A percentile compares a stretch with the other conserved stretches of the same genome.
Evolutionary conservation across 306 rosid species (phyloP).

Genomic region (Rosa chinensis): DNA sequence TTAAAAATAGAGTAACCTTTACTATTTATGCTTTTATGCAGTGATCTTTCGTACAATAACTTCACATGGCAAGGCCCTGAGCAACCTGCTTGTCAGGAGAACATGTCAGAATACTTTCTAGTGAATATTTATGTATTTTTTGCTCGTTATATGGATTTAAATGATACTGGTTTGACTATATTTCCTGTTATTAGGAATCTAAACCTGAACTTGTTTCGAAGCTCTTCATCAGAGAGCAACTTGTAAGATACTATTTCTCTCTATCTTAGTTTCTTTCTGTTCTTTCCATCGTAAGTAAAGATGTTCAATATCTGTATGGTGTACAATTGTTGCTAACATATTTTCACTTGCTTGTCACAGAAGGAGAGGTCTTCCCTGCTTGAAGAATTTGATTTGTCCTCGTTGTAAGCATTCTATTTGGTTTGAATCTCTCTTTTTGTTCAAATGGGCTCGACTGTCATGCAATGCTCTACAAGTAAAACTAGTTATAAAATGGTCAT

Average conservation of each 20-base stretch:
- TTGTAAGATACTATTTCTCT: conserved; percentile 45
- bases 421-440: neutral
- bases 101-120: conserved; percentile 46
- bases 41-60: conserved; percentile 95
- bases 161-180: conserved; percentile 24
- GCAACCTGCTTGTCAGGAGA: conserved; percentile 49
- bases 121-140: conserved; percentile 12
- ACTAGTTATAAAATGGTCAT: neutral
- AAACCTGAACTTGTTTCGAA: conserved; percentile 66
- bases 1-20: neutral
- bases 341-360: conserved; percentile 35
- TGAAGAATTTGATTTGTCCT: conserved; percentile 52
- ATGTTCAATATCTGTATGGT: neutral
- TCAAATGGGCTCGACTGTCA: neutral
- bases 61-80: conserved; percentile 66
- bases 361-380: conserved; percentile 59
- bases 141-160: neutral
- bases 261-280: conserved; percentile 11
- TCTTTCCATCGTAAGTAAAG: neutral
- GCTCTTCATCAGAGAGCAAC: conserved; percentile 45
- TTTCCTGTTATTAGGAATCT: conserved; percentile 57
- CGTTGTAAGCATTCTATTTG: conserved; percentile 51
- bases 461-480: neutral
- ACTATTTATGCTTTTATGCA: conserved; percentile 35
- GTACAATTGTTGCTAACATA: conserved; percentile 10